phyloP scores from a whole-genome alignment of 768 basidiomycete species.

The Hypholoma sublateritium region DNA sequence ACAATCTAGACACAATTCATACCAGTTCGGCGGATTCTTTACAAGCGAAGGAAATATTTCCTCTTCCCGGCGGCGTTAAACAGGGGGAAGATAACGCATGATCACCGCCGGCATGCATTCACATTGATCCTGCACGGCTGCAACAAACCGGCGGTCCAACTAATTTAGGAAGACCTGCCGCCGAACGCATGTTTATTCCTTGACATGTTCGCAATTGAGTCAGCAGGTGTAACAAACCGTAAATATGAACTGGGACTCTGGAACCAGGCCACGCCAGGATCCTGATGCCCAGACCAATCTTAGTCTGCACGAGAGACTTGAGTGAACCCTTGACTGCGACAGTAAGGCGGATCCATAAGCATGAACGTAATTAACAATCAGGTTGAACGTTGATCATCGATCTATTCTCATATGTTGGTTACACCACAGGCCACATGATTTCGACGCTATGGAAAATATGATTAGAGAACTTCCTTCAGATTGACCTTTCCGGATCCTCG shows the following conservation, averaged over 20 bases:
- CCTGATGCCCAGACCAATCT: too few species aligned
- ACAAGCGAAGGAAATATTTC: conserved; percentile 1
- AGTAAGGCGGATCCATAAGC: too few species aligned
- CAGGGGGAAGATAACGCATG: conserved; percentile 10
- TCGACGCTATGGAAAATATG: neutral
- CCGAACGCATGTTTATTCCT: neutral
- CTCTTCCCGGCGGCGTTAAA: conserved; percentile 5
- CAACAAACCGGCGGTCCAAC: conserved; percentile 4
- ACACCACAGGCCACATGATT: neutral
- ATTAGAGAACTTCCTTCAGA: conserved; percentile 40
- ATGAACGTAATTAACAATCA: too few species aligned
- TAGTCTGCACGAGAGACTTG: neutral
- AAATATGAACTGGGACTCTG: too few species aligned
- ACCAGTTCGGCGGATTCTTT: conserved; percentile 5
- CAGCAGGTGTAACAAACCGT: too few species aligned
- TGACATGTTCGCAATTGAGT: neutral
- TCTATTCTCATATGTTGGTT: neutral
- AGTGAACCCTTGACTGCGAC: neutral
- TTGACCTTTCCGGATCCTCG: conserved; percentile 45
- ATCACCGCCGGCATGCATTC: conserved; percentile 12
- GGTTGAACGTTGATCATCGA: neutral
- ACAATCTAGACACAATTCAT: neutral
- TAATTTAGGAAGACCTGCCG: neutral
- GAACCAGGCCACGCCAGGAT: too few species aligned
- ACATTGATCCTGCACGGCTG: conserved; percentile 1